Evolutionary conservation across 2,329 filamentous ascomycete species (phyloP).

Genomic region (Botrytis sinoallii): DNA sequence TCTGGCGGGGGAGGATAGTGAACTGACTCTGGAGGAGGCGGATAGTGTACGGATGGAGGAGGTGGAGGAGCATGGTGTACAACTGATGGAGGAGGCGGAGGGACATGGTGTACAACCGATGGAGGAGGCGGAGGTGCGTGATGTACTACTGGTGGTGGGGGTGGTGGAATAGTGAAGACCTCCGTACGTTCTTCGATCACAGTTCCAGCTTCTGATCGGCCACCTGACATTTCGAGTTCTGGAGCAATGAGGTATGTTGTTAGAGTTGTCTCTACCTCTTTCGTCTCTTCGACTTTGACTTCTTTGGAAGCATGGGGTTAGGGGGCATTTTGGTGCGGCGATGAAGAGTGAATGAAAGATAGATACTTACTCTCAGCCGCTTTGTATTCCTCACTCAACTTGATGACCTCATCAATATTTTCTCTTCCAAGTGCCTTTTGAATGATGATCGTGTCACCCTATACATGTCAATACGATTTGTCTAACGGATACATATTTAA

Average conservation of each 20-base stretch:
- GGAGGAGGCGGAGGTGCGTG: constrained; percentile 28
- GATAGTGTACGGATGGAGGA: constrained; percentile 24
- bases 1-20: constrained; percentile 21
- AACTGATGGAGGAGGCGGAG: constrained; percentile 19
- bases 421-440: constrained; percentile 82
- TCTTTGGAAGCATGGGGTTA: constrained; percentile 22
- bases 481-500: background rate
- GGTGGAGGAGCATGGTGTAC: constrained; percentile 26
- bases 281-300: constrained; percentile 14
- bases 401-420: constrained; percentile 87
- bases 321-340: constrained; percentile 16
- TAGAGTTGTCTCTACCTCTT: constrained; percentile 26
- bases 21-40: constrained; percentile 16
- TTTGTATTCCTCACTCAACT: constrained; percentile 74
- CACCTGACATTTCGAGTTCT: constrained; percentile 38
- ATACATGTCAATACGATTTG: constrained; percentile 38
- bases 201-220: constrained; percentile 47
- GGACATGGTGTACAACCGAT: constrained; percentile 15
- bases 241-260: constrained; percentile 29
- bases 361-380: constrained; percentile 46
- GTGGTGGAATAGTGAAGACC: constrained; percentile 40
- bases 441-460: constrained; percentile 80
- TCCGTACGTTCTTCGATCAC: constrained; percentile 50
- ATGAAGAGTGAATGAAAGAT: constrained; percentile 11
- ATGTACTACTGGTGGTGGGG: constrained; percentile 25